Percentiles rank a stretch among this genome's conserved stretches.
phyloP scores from a whole-genome alignment of 768 basidiomycete species.

The Suillus occidentalis region DNA sequence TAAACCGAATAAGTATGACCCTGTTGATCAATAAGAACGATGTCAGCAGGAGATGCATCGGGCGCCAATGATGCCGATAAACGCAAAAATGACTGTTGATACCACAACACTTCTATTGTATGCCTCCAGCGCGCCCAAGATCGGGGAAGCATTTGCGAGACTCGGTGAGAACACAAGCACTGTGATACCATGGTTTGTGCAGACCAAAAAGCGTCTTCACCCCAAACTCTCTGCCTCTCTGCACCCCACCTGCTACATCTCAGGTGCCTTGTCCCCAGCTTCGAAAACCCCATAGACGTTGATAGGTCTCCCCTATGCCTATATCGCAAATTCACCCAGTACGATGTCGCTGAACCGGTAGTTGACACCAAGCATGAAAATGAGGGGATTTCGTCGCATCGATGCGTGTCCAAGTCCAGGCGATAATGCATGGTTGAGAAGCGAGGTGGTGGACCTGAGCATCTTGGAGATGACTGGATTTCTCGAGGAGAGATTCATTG shows the following conservation, averaged over 20 bases:
- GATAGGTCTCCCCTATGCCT: background rate
- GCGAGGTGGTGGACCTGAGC: slow-evolving; percentile 22
- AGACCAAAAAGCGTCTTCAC: slow-evolving; percentile 26
- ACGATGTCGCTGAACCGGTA: slow-evolving; percentile 14
- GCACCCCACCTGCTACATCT: slow-evolving; percentile 15
- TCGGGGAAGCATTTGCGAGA: slow-evolving; percentile 7
- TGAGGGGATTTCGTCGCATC: slow-evolving; percentile 17
- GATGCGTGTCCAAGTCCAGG: background rate
- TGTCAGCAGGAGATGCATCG: slow-evolving; percentile 19
- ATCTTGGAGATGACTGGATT: slow-evolving; percentile 31
- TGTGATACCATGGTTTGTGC: slow-evolving; percentile 21
- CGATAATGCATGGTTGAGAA: background rate
- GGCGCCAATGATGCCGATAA: background rate
- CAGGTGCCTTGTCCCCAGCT: slow-evolving; percentile 14
- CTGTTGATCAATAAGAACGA: slow-evolving; percentile 32
- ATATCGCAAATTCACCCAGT: slow-evolving; percentile 7
- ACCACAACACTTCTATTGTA: background rate
- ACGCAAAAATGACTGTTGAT: slow-evolving; percentile 5
- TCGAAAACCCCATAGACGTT: slow-evolving; percentile 9
- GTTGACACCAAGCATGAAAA: slow-evolving; percentile 33
- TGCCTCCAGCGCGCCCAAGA: background rate
- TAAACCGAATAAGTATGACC: slow-evolving; percentile 39
- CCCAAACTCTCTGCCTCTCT: background rate
- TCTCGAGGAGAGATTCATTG: slow-evolving; percentile 22
- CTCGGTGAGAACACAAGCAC: slow-evolving; percentile 12